A percentile compares a stretch with the other conserved stretches of the same genome.
These are phyloP conservation scores for Fusarium sp. DNA, from an alignment of 2,329 filamentous ascomycete species.

Conservation along the genomic window DNA sequence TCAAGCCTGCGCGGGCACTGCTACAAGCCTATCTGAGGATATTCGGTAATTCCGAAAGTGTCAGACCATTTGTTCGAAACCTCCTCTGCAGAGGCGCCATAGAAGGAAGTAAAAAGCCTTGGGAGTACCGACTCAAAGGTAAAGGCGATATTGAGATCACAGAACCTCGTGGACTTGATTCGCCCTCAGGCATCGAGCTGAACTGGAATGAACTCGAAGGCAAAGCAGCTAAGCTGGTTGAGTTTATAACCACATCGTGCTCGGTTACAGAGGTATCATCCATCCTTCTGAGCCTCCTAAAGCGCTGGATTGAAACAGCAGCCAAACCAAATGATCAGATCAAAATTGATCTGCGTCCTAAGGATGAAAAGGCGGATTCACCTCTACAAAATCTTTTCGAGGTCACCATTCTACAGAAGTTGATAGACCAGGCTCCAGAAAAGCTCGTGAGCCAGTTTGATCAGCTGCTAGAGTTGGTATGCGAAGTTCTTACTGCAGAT, in stretches of 20 bases:
- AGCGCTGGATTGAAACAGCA: slow-evolving; percentile 61
- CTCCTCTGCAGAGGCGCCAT: slow-evolving; percentile 64
- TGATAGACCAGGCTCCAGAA: slow-evolving; percentile 71
- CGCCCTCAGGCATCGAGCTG: slow-evolving; percentile 40
- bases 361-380: slow-evolving; percentile 46
- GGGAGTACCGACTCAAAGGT: slow-evolving; percentile 60
- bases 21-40: slow-evolving; percentile 67
- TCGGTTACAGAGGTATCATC: slow-evolving; percentile 66
- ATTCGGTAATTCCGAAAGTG: slow-evolving; percentile 59
- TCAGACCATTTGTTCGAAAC: slow-evolving; percentile 60
- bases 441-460: slow-evolving; percentile 71
- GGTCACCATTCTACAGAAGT: slow-evolving; percentile 69
- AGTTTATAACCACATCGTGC: slow-evolving; percentile 59
- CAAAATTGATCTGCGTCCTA: slow-evolving; percentile 43
- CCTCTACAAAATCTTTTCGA: slow-evolving; percentile 62
- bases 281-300: slow-evolving; percentile 68
- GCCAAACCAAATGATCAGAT: slow-evolving; percentile 40
- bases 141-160: slow-evolving; percentile 63
- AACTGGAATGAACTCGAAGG: slow-evolving; percentile 57
- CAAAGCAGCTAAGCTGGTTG: slow-evolving; percentile 59
- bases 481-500: slow-evolving; percentile 64
- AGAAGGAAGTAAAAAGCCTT: slow-evolving; percentile 48
- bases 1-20: slow-evolving; percentile 58
- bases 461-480: slow-evolving; percentile 71
- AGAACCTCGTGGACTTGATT: slow-evolving; percentile 38